These are phyloP conservation scores for Diaporthe sp. DNA, from an alignment of 2,329 filamentous ascomycete species.

Conservation along the genomic window DNA sequence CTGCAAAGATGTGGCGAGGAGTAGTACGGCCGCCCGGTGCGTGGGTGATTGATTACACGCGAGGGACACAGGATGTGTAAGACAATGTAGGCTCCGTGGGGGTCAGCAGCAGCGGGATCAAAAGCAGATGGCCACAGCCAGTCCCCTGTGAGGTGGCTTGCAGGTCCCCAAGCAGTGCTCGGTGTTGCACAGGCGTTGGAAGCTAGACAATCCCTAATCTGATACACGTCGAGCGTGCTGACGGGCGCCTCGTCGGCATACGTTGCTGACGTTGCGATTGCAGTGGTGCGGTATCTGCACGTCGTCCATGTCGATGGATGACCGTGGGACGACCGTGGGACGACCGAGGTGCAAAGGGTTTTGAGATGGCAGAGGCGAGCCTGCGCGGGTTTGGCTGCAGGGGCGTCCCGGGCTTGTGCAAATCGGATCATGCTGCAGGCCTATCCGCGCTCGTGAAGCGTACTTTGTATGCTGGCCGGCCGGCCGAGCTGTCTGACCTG, in stretches of 20 bases:
- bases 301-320: background rate
- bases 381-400: background rate
- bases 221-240: slow-evolving; percentile 22
- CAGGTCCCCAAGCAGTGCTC: slow-evolving; percentile 6
- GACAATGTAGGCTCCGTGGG: slow-evolving; percentile 28
- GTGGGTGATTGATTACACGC: background rate
- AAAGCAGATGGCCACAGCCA: slow-evolving; percentile 6
- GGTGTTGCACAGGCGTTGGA: background rate
- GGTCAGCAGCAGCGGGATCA: slow-evolving; percentile 19
- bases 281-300: background rate
- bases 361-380: background rate
- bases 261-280: background rate
- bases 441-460: background rate
- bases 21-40: slow-evolving; percentile 7
- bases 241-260: slow-evolving; percentile 13
- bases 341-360: background rate
- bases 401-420: slow-evolving; percentile 1
- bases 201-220: background rate
- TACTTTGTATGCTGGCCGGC: background rate
- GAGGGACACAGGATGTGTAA: slow-evolving; percentile 18
- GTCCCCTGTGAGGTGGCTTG: slow-evolving; percentile 1
- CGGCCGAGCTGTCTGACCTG: background rate
- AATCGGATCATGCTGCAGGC: slow-evolving; percentile 3
- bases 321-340: background rate
- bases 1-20: background rate